A percentile compares a stretch with the other conserved stretches of the same genome.
Evolutionary conservation across 305 asterid genomes (phyloP).

Genomic region (Fraxinus sp.): DNA sequence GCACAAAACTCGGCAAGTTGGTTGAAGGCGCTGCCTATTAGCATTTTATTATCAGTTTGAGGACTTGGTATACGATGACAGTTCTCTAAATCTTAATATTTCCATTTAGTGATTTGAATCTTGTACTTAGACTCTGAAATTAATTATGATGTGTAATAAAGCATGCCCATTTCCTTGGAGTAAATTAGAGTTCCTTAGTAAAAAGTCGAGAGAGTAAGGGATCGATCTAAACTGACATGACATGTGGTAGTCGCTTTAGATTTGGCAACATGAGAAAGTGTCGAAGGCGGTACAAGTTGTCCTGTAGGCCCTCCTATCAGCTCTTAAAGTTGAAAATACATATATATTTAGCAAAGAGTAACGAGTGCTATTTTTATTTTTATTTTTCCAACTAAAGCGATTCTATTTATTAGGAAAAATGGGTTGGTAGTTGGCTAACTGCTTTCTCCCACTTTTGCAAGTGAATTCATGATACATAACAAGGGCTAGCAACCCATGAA

Average conservation of each 20-base stretch:
- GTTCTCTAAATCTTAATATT: neutral
- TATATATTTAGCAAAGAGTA: neutral
- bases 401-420: neutral
- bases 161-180: neutral
- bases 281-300: neutral
- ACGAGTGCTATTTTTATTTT: neutral
- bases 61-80: neutral
- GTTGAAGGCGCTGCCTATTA: conserved; percentile 29
- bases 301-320: neutral
- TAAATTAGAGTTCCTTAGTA: neutral
- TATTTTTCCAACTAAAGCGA: neutral
- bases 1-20: conserved; percentile 39
- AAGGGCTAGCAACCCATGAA: neutral
- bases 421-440: neutral
- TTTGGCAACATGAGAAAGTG: neutral
- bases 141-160: neutral
- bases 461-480: neutral
- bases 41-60: neutral
- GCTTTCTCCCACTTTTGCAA: neutral
- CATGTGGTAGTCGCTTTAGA: neutral
- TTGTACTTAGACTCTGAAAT: neutral
- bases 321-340: neutral
- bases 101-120: neutral
- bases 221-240: neutral
- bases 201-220: neutral